Evolutionary conservation across 148 eudicot species (phyloP), one percentile per base, ranked within the genome.

Genomic region (Euryodendron excelsum): DNA sequence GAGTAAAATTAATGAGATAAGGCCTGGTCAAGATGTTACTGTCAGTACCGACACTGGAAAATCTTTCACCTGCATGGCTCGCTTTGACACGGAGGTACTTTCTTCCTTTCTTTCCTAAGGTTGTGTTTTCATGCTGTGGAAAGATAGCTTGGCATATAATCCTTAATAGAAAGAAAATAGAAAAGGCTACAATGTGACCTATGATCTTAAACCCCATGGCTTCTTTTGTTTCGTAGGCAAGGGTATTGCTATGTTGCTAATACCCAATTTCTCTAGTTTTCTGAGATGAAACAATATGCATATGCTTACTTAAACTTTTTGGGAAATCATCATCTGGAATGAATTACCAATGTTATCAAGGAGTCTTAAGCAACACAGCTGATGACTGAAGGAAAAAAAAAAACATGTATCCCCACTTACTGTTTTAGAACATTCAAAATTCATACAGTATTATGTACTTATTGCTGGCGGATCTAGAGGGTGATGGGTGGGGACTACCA

Each of bases 41-140:
- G 86, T 86, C 20, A 55, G 12, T 11, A 86, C 89, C 25, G 81
- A 86, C 78, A 45, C 67, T 14, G 89, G 89, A 39, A 86, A 86
- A 73, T 68, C 83, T n/a, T 86, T 86, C 81, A 84, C 83, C 25
- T 86, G 86, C 80, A 77, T 76, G 47, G 89, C 39, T 31, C 86
- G 85, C 39, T 86, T 84, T 65, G 89, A 86, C 72, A 86, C 89
- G 17, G 86, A 86, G 89, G 89, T 86, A 84, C 45, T 71, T 28
- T 8, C 45, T 71, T 28, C 7, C 17, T 36, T 14, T 39, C n/a
- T 30, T 27, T 33, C 39, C 44, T 23, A n/a, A n/a, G 4, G 45
- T 7, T 76, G 5, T 48, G 25, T 47, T 64, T 52, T 25, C n/a
- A 21, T 72, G 56, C 44, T 48, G 4, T 28, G 58, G 56, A 47